phyloP scores from a whole-genome alignment of 352 stramenopile species.

The Globisporangium heterothallicum region DNA sequence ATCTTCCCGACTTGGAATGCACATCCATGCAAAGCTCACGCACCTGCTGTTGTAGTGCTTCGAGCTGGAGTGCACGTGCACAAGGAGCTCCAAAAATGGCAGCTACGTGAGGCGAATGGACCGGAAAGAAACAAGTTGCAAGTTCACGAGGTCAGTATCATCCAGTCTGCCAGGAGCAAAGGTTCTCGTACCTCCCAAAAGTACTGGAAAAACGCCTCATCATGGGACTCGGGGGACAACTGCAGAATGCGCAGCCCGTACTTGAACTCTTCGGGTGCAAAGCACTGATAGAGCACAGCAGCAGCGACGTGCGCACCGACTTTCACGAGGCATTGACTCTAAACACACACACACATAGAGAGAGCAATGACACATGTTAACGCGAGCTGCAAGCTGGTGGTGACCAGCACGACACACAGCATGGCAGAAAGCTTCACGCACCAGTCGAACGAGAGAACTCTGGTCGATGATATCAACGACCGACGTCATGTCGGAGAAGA shows the following conservation, averaged over 20 bases:
- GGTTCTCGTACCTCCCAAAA: constrained; percentile 72
- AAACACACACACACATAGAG: background rate
- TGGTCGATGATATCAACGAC: constrained; percentile 81
- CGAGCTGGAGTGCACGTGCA: constrained; percentile 67
- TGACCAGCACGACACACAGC: background rate
- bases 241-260: constrained; percentile 80
- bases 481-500: constrained; percentile 64
- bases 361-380: too few relatives aligned
- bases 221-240: constrained; percentile 58
- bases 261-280: constrained; percentile 71
- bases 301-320: constrained; percentile 71
- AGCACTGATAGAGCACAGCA: constrained; percentile 83
- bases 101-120: too few relatives aligned
- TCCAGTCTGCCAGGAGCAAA: background rate
- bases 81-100: constrained; percentile 74
- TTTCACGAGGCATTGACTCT: constrained; percentile 84
- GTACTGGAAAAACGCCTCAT: constrained; percentile 80
- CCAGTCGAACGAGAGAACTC: constrained; percentile 75
- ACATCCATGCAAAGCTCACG: too few relatives aligned
- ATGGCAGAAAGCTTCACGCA: constrained; percentile 18
- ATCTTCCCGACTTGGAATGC: too few relatives aligned
- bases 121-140: background rate
- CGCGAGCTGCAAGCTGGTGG: too few relatives aligned
- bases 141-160: constrained; percentile 1
- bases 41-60: constrained; percentile 72